Evolutionary conservation across 768 basidiomycete species (phyloP), one percentile per base, ranked within the genome.

Genomic region (Tylopilus balloui): DNA sequence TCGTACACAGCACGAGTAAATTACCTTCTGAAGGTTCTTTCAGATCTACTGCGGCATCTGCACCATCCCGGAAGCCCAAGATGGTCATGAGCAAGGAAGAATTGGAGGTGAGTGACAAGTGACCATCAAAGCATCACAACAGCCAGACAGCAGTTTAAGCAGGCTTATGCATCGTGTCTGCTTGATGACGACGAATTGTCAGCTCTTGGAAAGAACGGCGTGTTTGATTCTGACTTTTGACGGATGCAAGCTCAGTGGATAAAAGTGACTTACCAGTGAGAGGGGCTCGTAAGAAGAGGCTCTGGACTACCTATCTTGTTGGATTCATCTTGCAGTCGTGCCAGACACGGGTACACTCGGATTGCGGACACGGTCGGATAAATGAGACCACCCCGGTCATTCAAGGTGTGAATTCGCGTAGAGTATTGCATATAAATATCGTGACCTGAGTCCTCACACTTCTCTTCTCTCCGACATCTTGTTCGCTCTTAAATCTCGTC

Each of bases 121-220:
- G 21, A 19, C 28, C 24, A 32, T 44, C 38, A 10, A 31, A 13
- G 38, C 41, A 25, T 6, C 20, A 11, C 15, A 17, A 12, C 29
- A 10, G 32, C 31, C 20, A 17, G 45, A 24, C 7, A 31, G 17
- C 25, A 47, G 7, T 65, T 62, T 29, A 45, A 58, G 53, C 59
- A 62, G 54, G 50, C 46, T 9, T 73, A 69, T 47, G 70, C 65
- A 6, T 68, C 69, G 17, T 74, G 73, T 47, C 48, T 76, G 2
- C 54, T 75, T 8, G 63, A 61, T 37, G 63, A 70, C 14, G 59
- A 65, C 21, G 72, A 74, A 43, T 53, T 73, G 3, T 62, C 50
- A 2, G 1, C 64, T 17, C 45, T 75, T 25, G 68, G 61, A 47
- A 60, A 61, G 20, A 51, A 53, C 5, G 64, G 64, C 19, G 38